Conservation (phyloP, 2,329 filamentous ascomycete species). For the Ophiostoma perfectum region DNA sequence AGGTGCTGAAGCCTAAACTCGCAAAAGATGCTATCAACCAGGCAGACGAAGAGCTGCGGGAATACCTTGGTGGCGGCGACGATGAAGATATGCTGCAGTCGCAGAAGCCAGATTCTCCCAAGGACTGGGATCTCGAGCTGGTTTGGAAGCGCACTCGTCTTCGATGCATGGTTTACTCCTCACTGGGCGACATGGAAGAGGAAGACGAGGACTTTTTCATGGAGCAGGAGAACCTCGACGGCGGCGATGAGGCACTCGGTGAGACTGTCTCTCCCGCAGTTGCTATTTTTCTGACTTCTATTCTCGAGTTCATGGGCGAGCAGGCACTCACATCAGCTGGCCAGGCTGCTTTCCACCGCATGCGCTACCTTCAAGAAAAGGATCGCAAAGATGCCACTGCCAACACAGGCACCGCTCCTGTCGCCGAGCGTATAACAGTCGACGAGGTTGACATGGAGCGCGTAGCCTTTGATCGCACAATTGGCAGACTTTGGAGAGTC, state of each 20-base stretch:
- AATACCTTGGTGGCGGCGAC: slow-evolving; percentile 75
- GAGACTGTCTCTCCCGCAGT: slow-evolving; percentile 80
- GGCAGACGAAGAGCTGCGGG: slow-evolving; percentile 53
- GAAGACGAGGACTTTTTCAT: slow-evolving; percentile 91
- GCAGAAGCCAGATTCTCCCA: slow-evolving; percentile 45
- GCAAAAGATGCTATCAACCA: slow-evolving; percentile 57
- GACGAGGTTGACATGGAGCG: slow-evolving; percentile 91
- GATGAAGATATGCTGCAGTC: slow-evolving; percentile 63
- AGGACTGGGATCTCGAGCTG: slow-evolving; percentile 81
- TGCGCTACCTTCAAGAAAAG: slow-evolving; percentile 54
- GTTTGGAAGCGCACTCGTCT: slow-evolving; percentile 91
- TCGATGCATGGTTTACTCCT: slow-evolving; percentile 97
- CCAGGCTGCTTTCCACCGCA: slow-evolving; percentile 71
- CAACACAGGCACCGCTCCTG: slow-evolving; percentile 37
- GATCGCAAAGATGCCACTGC: slow-evolving; percentile 50
- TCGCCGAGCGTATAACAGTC: slow-evolving; percentile 67
- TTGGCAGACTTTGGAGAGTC: slow-evolving; percentile 86
- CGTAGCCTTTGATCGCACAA: slow-evolving; percentile 78
- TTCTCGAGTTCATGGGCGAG: slow-evolving; percentile 90
- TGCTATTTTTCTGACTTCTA: slow-evolving; percentile 91
- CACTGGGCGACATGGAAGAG: slow-evolving; percentile 93
- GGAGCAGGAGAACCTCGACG: slow-evolving; percentile 68
- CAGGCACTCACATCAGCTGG: slow-evolving; percentile 82
- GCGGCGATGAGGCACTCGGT: slow-evolving; percentile 52
- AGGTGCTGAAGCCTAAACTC: slow-evolving; percentile 83